phyloP scores from a whole-genome alignment of 1,284 basidiomycete species.

The Prillingera fragicola region DNA sequence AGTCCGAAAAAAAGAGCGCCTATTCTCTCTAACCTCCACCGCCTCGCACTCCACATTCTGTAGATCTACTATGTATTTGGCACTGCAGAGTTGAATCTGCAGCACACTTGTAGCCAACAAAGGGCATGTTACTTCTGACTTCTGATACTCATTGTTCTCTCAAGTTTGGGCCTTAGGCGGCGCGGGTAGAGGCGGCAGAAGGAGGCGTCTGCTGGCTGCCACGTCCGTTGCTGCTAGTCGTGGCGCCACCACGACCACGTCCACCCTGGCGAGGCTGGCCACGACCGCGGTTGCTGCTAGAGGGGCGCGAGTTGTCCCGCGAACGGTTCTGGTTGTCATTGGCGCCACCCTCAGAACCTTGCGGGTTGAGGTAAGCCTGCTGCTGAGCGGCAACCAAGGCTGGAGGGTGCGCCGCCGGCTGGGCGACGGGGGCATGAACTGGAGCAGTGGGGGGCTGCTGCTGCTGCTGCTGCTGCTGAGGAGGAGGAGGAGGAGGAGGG shows the following conservation, averaged over 20 bases:
- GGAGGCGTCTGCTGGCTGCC: constrained; percentile 1
- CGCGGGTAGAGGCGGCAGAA: constrained; percentile 2
- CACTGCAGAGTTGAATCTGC: constrained; percentile 16
- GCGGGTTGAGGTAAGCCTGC: neutral
- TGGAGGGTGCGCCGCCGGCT: constrained; percentile 10
- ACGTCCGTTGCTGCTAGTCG: constrained; percentile 1
- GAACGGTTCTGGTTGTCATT: constrained; percentile 1
- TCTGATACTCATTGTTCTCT: neutral
- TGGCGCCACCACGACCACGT: neutral
- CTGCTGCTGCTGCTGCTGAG: neutral
- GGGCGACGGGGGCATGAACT: constrained; percentile 4
- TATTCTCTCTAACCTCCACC: constrained; percentile 4
- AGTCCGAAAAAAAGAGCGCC: constrained; percentile 2
- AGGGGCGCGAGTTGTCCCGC: constrained; percentile 10
- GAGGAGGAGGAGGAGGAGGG: neutral
- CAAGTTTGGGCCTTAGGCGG: neutral
- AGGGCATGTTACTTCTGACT: constrained; percentile 1
- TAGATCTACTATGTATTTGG: constrained; percentile 2
- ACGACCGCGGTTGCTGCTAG: constrained; percentile 12
- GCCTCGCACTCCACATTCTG: constrained; percentile 11
- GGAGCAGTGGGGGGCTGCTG: constrained; percentile 3
- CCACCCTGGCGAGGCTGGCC: constrained; percentile 1
- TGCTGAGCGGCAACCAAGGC: neutral
- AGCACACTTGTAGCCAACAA: too few species aligned
- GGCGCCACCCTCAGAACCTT: too few species aligned